Evolutionary conservation across 2,329 filamentous ascomycete species (phyloP).

Genomic region (Kalaharituber pfeilii): DNA sequence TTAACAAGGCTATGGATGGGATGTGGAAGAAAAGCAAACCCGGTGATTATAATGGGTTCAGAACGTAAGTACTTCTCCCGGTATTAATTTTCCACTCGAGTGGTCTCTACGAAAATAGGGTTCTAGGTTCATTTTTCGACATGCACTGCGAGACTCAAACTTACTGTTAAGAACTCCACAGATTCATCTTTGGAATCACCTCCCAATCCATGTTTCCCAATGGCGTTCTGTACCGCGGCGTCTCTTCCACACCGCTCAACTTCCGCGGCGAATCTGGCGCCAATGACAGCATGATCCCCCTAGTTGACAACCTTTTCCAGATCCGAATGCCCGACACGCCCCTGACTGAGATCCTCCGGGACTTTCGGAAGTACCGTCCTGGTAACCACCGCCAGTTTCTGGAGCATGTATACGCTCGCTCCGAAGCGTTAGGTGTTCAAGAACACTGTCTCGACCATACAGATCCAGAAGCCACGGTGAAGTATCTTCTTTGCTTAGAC

Average conservation of each 20-base stretch:
- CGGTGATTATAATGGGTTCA: constrained; percentile 69
- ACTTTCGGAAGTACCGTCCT: constrained; percentile 79
- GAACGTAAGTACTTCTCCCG: constrained; percentile 35
- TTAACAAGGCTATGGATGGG: constrained; percentile 43
- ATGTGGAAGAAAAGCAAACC: constrained; percentile 90
- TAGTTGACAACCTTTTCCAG: constrained; percentile 73
- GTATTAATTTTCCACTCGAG: background rate
- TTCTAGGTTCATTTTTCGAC: background rate
- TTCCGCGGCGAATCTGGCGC: constrained; percentile 89
- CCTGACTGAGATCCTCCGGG: constrained; percentile 63
- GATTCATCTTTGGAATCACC: constrained; percentile 89
- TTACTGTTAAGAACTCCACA: background rate
- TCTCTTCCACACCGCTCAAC: constrained; percentile 54
- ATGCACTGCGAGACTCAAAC: background rate
- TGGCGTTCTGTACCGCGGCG: constrained; percentile 76
- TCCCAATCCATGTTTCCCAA: constrained; percentile 86
- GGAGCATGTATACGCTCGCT: constrained; percentile 40
- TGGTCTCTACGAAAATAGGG: background rate
- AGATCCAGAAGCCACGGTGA: constrained; percentile 7
- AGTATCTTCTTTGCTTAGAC: constrained; percentile 50
- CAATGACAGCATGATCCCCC: constrained; percentile 85
- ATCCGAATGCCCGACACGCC: constrained; percentile 79
- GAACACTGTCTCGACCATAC: constrained; percentile 32
- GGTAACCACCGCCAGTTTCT: constrained; percentile 79
- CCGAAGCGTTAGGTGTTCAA: constrained; percentile 30